phyloP scores from a whole-genome alignment of 495 filamentous ascomycete species.

The Neurospora cerealis region DNA sequence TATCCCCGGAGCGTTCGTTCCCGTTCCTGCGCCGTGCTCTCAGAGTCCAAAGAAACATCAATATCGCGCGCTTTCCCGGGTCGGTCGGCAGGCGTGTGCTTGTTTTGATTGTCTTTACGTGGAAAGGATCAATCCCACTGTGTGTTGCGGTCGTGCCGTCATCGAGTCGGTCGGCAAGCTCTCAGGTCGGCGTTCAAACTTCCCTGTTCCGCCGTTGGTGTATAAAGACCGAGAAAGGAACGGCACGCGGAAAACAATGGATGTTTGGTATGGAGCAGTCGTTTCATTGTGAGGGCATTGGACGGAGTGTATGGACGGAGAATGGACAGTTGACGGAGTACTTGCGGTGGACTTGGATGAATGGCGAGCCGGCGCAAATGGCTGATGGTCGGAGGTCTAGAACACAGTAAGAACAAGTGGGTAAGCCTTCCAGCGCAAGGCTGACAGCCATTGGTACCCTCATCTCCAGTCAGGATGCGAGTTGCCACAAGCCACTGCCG shows the following conservation, averaged over 20 bases:
- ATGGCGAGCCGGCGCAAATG: not conserved
- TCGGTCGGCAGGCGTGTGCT: not conserved
- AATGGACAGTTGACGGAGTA: not conserved
- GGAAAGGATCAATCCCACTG: not conserved
- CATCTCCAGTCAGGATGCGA: constrained; percentile 8
- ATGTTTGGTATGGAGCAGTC: not conserved
- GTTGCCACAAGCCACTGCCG: constrained; percentile 18
- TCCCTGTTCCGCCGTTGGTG: not conserved
- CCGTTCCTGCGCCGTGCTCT: not conserved
- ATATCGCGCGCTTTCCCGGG: not conserved
- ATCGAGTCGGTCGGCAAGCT: not conserved
- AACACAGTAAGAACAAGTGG: not conserved
- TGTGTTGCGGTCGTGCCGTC: not conserved
- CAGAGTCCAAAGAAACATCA: not conserved
- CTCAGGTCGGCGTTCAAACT: not conserved
- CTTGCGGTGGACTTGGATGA: not conserved
- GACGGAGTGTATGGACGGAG: not conserved
- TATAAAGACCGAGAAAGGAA: not conserved
- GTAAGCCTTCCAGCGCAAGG: constrained; percentile 7
- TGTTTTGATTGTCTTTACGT: not conserved
- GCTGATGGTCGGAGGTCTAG: constrained; percentile 9
- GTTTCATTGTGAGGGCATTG: not conserved
- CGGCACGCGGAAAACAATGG: not conserved
- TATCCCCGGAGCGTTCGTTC: not conserved
- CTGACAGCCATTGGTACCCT: constrained; percentile 13